phyloP scores from a whole-genome alignment of 805 yeast genomes.

The Kuraishia hungarica region DNA sequence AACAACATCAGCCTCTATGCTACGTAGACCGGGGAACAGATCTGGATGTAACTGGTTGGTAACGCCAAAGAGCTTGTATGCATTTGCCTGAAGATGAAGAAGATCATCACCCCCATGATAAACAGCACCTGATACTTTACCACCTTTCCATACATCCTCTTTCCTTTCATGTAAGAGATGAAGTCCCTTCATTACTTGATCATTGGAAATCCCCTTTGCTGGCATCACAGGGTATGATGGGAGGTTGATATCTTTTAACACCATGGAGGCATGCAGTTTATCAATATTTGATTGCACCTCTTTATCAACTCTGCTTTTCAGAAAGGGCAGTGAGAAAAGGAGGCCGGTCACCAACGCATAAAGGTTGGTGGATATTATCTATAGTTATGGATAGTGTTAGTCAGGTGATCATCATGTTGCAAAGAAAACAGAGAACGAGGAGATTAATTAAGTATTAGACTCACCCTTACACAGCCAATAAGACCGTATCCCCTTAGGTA shows the following conservation, averaged over 20 bases:
- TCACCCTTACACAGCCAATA: conserved; percentile 17
- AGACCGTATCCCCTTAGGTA: conserved; percentile 31
- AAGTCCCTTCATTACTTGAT: conserved; percentile 40
- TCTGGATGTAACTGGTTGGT: conserved; percentile 97
- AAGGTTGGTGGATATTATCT: conserved; percentile 7
- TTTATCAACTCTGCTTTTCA: conserved; percentile 46
- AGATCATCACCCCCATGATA: conserved; percentile 91
- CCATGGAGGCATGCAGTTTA: conserved; percentile 47
- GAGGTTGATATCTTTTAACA: conserved; percentile 41
- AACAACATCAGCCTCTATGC: conserved; percentile 94
- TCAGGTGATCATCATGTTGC: too few relatives aligned
- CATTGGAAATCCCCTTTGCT: conserved; percentile 40
- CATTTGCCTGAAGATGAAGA: conserved; percentile 63
- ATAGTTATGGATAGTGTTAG: background rate
- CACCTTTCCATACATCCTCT: conserved; percentile 68
- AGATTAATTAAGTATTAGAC: background rate
- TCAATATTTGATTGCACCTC: conserved; percentile 44
- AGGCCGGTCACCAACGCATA: conserved; percentile 5
- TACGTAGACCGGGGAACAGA: conserved; percentile 91
- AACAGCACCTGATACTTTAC: conserved; percentile 90
- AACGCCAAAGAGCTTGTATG: conserved; percentile 70
- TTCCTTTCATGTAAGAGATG: conserved; percentile 39
- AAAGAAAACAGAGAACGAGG: too few relatives aligned
- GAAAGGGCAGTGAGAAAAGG: conserved; percentile 39
- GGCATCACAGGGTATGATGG: conserved; percentile 49